Conservation (phyloP, 2,329 filamentous ascomycete genomes). For the Colletotrichum ledebouriae region DNA sequence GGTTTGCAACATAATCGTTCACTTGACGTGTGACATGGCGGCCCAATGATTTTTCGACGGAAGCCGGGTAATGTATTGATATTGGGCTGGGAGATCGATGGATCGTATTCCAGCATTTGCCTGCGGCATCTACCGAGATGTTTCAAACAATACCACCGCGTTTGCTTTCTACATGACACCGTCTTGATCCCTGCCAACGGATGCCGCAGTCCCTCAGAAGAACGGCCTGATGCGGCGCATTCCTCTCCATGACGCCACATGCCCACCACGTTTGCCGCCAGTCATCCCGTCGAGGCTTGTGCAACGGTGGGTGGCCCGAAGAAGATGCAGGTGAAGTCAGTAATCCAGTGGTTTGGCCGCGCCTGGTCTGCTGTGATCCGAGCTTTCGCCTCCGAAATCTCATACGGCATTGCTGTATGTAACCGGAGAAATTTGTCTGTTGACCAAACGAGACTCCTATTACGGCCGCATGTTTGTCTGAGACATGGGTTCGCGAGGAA, state of each 20-base stretch:
- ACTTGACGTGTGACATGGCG: constrained; percentile 22
- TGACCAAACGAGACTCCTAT: constrained; percentile 33
- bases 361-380: constrained; percentile 28
- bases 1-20: constrained; percentile 35
- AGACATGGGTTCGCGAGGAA: constrained; percentile 29
- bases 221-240: not conserved
- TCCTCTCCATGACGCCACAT: constrained; percentile 26
- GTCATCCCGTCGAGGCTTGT: constrained; percentile 6
- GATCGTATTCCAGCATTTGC: constrained; percentile 9
- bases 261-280: constrained; percentile 23
- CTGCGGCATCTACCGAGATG: constrained; percentile 19
- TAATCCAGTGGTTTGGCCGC: constrained; percentile 29
- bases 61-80: constrained; percentile 6
- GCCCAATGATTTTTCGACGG: constrained; percentile 7
- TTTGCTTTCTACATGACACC: constrained; percentile 31
- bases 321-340: constrained; percentile 4
- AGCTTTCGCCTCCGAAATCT: constrained; percentile 23
- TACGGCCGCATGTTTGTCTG: constrained; percentile 33
- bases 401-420: constrained; percentile 35
- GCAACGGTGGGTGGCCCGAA: constrained; percentile 20
- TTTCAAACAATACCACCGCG: constrained; percentile 34
- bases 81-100: constrained; percentile 13
- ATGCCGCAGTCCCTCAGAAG: not conserved
- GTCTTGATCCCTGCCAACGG: not conserved
- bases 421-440: constrained; percentile 35